Conservation (phyloP, 345 rosid genomes). For the Gossypium thurberi region DNA sequence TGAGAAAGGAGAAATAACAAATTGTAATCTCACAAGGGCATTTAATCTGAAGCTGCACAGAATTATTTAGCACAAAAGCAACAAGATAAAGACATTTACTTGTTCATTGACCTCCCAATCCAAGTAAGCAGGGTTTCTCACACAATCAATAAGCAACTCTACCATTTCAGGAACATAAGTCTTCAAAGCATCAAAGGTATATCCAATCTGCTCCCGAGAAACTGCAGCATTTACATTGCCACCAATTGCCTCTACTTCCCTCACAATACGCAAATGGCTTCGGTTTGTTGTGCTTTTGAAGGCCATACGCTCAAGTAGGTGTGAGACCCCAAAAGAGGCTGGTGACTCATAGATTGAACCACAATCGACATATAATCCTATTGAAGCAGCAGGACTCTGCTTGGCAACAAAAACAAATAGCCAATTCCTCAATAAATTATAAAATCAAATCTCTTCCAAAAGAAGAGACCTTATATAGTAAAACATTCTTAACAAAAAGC, state of each 20-base stretch:
- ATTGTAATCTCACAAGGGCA: background rate
- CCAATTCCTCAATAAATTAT: slow-evolving; percentile 2
- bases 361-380: slow-evolving; percentile 65
- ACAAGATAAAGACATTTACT: slow-evolving; percentile 27
- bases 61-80: background rate
- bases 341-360: slow-evolving; percentile 78
- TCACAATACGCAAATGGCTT: slow-evolving; percentile 66
- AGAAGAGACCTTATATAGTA: slow-evolving; percentile 15
- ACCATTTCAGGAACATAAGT: slow-evolving; percentile 89
- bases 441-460: slow-evolving; percentile 10
- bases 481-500: slow-evolving; percentile 15
- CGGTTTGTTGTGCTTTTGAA: slow-evolving; percentile 77
- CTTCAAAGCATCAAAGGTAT: slow-evolving; percentile 86
- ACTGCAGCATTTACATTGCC: slow-evolving; percentile 71
- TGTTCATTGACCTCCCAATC: slow-evolving; percentile 89
- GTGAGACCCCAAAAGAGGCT: slow-evolving; percentile 55
- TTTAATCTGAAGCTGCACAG: background rate
- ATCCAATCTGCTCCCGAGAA: slow-evolving; percentile 76
- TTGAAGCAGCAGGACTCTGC: slow-evolving; percentile 73
- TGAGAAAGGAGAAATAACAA: slow-evolving; percentile 24
- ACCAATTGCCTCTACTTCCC: slow-evolving; percentile 89
- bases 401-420: slow-evolving; percentile 19
- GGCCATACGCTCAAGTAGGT: slow-evolving; percentile 84
- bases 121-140: slow-evolving; percentile 83
- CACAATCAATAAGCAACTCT: slow-evolving; percentile 80